A percentile compares a stretch with the other conserved stretches of the same genome.
These are phyloP conservation scores for Tulasnella sp. DNA, from an alignment of 768 basidiomycete species.

Conservation along the genomic window DNA sequence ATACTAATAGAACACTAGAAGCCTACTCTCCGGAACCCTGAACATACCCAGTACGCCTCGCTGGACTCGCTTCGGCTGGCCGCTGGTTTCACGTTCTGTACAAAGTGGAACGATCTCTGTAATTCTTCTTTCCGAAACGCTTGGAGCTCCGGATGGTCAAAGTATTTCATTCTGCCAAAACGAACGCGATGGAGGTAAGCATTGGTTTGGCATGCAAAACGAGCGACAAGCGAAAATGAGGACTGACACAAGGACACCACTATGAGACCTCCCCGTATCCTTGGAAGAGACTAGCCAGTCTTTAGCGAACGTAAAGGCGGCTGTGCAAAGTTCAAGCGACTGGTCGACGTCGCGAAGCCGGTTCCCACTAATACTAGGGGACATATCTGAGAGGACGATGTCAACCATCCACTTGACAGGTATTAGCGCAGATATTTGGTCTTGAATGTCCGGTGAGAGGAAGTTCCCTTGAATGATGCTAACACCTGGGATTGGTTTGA, in stretches of 20 bases:
- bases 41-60: slow-evolving; percentile 82
- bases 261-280: slow-evolving; percentile 33
- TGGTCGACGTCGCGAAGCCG: slow-evolving; percentile 50
- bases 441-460: slow-evolving; percentile 42
- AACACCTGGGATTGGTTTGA: slow-evolving; percentile 64
- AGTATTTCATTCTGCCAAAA: slow-evolving; percentile 65
- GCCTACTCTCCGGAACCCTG: slow-evolving; percentile 38
- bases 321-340: slow-evolving; percentile 61
- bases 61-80: slow-evolving; percentile 66
- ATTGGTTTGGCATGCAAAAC: not conserved
- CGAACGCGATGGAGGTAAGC: too few species aligned
- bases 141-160: slow-evolving; percentile 59
- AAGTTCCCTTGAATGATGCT: slow-evolving; percentile 70
- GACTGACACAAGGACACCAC: slow-evolving; percentile 51
- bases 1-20: too few species aligned
- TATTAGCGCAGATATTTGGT: slow-evolving; percentile 35
- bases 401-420: slow-evolving; percentile 34
- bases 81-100: slow-evolving; percentile 68
- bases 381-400: slow-evolving; percentile 84
- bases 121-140: slow-evolving; percentile 53
- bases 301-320: slow-evolving; percentile 59
- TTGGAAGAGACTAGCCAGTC: slow-evolving; percentile 37
- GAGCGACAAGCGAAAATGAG: not conserved
- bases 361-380: slow-evolving; percentile 71
- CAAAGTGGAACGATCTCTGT: slow-evolving; percentile 51